Percentiles rank a stretch among this genome's conserved stretches.
These are phyloP conservation scores for Coemansia sp. DNA, from an alignment of 192 early-diverging fungal genomes.

Conservation along the genomic window DNA sequence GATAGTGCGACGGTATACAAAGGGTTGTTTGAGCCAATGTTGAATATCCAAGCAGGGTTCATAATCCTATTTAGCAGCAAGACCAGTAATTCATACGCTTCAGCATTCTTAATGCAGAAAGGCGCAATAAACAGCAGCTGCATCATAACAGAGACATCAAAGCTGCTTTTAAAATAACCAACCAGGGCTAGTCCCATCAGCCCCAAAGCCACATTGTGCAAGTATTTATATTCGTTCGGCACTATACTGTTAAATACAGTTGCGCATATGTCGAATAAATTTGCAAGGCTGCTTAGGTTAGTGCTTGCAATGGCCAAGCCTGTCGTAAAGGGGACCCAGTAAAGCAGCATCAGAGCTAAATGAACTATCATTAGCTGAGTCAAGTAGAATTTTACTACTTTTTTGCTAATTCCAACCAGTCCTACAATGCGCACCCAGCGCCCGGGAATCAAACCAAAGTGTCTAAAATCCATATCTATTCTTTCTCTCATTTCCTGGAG, in stretches of 20 bases:
- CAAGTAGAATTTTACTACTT: conserved; percentile 4
- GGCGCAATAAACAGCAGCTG: too few relatives aligned
- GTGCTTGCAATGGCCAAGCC: conserved; percentile 2
- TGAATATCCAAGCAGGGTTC: too few relatives aligned
- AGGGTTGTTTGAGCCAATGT: not conserved
- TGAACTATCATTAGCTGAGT: not conserved
- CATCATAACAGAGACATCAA: too few relatives aligned
- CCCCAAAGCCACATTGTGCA: not conserved
- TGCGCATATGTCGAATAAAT: not conserved
- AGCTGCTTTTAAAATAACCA: too few relatives aligned
- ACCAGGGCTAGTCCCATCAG: not conserved
- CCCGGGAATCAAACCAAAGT: too few relatives aligned
- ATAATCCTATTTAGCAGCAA: too few relatives aligned
- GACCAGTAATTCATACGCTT: too few relatives aligned
- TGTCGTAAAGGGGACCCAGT: conserved; percentile 1
- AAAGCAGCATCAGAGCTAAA: not conserved
- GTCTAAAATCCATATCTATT: too few relatives aligned
- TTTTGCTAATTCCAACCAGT: not conserved
- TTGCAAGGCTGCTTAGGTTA: not conserved
- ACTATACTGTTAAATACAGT: not conserved
- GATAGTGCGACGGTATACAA: not conserved
- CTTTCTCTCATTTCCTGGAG: too few relatives aligned
- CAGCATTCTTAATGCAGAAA: too few relatives aligned
- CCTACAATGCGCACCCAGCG: conserved; percentile 1
- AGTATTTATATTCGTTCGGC: not conserved